Conservation (phyloP, 257 asterid species). For the Eustoma russellianum region DNA sequence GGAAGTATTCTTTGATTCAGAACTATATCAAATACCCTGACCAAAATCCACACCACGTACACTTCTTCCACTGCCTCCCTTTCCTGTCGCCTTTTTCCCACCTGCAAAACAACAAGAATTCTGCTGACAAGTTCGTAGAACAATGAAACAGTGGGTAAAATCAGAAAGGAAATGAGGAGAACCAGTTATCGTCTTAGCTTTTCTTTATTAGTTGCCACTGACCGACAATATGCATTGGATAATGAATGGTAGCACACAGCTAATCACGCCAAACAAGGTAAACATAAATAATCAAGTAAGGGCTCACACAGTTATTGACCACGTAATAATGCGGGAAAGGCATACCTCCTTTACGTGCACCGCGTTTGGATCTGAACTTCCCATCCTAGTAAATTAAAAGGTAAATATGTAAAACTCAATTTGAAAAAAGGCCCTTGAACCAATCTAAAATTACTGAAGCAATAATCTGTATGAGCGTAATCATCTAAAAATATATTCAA, state of each 20-base stretch:
- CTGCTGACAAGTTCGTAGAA: too few relatives aligned
- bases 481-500: too few relatives aligned
- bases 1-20: conserved; percentile 41
- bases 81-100: conserved; percentile 84
- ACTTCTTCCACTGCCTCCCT: conserved; percentile 71
- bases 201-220: too few relatives aligned
- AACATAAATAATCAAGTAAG: neutral
- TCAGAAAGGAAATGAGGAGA: too few relatives aligned
- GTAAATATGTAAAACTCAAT: conserved; percentile 19
- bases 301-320: neutral
- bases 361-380: conserved; percentile 94
- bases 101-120: conserved; percentile 34
- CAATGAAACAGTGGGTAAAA: neutral
- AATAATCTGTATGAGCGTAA: neutral
- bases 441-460: conserved; percentile 3
- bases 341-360: conserved; percentile 97
- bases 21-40: conserved; percentile 78
- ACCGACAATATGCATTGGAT: too few relatives aligned
- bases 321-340: conserved; percentile 7
- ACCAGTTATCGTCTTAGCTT: too few relatives aligned
- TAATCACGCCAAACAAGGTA: too few relatives aligned
- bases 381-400: conserved; percentile 72
- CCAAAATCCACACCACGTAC: conserved; percentile 96
- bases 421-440: conserved; percentile 2
- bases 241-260: too few relatives aligned